Conservation (phyloP, 2,329 filamentous ascomycete species). For the Epichloe uncinata region DNA sequence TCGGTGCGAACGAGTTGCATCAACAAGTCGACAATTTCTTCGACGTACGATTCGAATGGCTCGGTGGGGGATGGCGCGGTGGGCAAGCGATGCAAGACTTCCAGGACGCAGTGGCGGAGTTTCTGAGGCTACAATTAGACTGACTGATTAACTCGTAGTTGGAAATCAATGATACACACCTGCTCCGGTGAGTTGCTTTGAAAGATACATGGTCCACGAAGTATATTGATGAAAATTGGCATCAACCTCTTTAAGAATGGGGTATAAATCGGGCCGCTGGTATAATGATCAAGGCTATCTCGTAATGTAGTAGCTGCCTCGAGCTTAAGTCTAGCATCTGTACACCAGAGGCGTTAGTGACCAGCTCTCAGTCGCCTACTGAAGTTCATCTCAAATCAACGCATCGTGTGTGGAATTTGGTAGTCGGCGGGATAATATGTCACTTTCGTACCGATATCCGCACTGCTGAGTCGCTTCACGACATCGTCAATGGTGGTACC, state of each 20-base stretch:
- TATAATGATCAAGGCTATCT: slow-evolving; percentile 85
- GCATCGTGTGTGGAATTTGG: background rate
- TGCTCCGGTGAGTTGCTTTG: slow-evolving; percentile 84
- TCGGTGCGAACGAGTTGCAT: slow-evolving; percentile 81
- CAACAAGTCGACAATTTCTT: slow-evolving; percentile 78
- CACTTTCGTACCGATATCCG: slow-evolving; percentile 36
- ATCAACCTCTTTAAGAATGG: slow-evolving; percentile 78
- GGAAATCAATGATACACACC: slow-evolving; percentile 31
- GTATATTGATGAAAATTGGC: slow-evolving; percentile 74
- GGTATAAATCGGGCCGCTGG: slow-evolving; percentile 60
- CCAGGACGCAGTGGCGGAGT: slow-evolving; percentile 83
- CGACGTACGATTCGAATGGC: slow-evolving; percentile 75
- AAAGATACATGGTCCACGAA: slow-evolving; percentile 80
- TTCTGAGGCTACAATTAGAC: slow-evolving; percentile 38
- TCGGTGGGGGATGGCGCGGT: slow-evolving; percentile 57
- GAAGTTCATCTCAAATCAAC: background rate
- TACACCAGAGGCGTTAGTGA: slow-evolving; percentile 4
- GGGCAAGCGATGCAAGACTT: slow-evolving; percentile 80
- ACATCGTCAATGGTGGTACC: slow-evolving; percentile 48
- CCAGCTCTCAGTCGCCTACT: background rate
- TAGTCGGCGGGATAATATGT: background rate
- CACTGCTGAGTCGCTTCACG: slow-evolving; percentile 43
- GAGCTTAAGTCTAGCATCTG: slow-evolving; percentile 71
- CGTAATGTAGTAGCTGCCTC: slow-evolving; percentile 76
- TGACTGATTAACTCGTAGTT: background rate